Evolutionary conservation across 2,329 filamentous ascomycete species (phyloP).

Genomic region (Dactylellina parvicollis): DNA sequence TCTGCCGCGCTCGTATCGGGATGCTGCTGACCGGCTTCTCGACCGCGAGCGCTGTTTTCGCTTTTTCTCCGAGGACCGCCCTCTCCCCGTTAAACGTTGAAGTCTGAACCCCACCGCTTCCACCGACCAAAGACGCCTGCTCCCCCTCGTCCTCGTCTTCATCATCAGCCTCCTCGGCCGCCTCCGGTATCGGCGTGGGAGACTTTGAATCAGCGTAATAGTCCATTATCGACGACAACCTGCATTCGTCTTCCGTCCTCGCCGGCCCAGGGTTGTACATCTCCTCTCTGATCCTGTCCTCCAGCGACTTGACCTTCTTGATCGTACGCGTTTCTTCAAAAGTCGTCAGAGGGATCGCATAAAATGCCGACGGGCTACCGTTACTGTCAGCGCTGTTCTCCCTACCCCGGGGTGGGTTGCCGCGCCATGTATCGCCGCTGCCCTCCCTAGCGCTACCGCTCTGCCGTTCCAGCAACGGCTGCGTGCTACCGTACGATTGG

Average conservation of each 20-base stretch:
- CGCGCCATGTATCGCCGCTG: constrained; percentile 6
- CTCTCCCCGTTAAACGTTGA: constrained; percentile 5
- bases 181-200: constrained; percentile 18
- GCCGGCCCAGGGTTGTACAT: constrained; percentile 46
- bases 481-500: constrained; percentile 15
- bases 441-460: neutral
- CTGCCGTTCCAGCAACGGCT: constrained; percentile 12
- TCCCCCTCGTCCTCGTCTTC: constrained; percentile 38
- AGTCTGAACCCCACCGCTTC: constrained; percentile 7
- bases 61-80: constrained; percentile 11
- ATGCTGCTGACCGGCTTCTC: constrained; percentile 18
- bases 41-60: constrained; percentile 3
- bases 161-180: constrained; percentile 1
- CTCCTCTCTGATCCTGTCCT: constrained; percentile 37
- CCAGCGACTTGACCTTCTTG: neutral
- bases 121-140: constrained; percentile 21
- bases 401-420: neutral
- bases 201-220: constrained; percentile 26
- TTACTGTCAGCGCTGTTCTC: neutral
- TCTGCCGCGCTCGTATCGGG: neutral
- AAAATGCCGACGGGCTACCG: neutral
- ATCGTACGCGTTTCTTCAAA: constrained; percentile 16
- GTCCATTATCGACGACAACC: constrained; percentile 48
- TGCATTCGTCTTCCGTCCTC: constrained; percentile 39
- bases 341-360: constrained; percentile 34